Base-by-base conservation (phyloP, 2,329 filamentous ascomycete genomes). In the Tolypocladium guangdongense region DNA sequence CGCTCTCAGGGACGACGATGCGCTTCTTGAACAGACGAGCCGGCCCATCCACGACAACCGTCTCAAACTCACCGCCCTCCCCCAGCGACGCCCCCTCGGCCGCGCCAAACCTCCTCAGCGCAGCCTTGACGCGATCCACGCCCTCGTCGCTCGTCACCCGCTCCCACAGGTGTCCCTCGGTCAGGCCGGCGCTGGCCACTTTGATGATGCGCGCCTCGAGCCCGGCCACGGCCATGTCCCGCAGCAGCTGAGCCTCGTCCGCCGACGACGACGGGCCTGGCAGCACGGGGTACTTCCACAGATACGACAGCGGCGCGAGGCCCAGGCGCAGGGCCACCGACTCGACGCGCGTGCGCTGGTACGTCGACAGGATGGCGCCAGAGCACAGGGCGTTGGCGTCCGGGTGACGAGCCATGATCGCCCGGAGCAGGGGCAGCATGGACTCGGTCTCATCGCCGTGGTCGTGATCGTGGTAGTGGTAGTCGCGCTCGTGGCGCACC, bases 61-160 rank as follows among this genome's bases (percentile, higher is more conserved):
- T 97, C 77, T 97, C 93, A 68, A 95, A 97, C 73, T 97, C 93
- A 4, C 93, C 93, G 7, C 93, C 93, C 67, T 97, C 93, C 1
- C 93, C 93, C 20, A 97, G 71, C 11, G 91, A 82, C 10, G 88
- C 87, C 0, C 88, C 90, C 56, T 80, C 74, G 63, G 72, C 73
- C 56, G 78, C 71, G 46, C 87, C 86, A 70, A 95, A 95, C 57
- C 82, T 78, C 50, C 74, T 72, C 65, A 89, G 76, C 1, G 82
- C 76, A 41, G 67, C 71, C 62, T 74, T 72, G 46, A 83, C 65
- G 52, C 74, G 71, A 39, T 63, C 64, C 45, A 77, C 73, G 7
- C 76, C 78, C 27, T 64, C 64, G 5, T 69, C 62, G 62, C 80
- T 79, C 3, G 87, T 83, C 20, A 96, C 87, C 71, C 90, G 83